A percentile compares a stretch with the other conserved stretches of the same genome.
Evolutionary conservation across 169 alveolate genomes (phyloP).

Genomic region (Eimeria zaria): DNA sequence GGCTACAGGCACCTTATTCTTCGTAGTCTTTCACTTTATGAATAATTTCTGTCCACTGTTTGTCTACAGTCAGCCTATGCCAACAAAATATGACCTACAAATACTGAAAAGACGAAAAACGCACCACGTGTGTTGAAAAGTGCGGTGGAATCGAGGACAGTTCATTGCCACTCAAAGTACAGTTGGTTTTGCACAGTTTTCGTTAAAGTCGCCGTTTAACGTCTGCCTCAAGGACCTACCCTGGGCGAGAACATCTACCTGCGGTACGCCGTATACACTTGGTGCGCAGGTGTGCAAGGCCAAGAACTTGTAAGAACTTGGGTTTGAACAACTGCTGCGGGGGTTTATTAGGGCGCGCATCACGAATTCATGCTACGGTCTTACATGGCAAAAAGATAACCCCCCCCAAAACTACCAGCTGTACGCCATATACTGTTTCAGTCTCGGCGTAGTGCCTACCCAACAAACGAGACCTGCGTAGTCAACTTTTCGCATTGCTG

Average conservation of each 20-base stretch:
- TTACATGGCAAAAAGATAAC: background rate
- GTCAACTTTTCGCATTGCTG: background rate
- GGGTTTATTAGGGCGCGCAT: background rate
- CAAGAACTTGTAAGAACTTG: too few species aligned
- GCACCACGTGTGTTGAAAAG: background rate
- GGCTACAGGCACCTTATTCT: background rate
- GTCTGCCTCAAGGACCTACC: background rate
- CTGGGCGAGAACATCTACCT: background rate
- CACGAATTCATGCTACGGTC: background rate
- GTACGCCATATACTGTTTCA: background rate
- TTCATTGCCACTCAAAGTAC: background rate
- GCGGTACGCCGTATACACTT: background rate
- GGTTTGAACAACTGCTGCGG: background rate
- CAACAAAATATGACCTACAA: background rate
- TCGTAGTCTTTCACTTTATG: background rate
- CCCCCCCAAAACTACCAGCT: background rate
- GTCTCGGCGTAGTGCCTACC: background rate
- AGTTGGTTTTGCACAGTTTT: background rate
- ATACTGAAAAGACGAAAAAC: background rate
- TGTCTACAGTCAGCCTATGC: background rate
- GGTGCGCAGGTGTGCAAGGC: background rate
- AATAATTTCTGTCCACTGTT: background rate
- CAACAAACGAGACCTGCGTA: background rate
- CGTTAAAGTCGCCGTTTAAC: background rate
- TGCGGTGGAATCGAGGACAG: background rate